A percentile compares a stretch with the other conserved stretches of the same genome.
These are phyloP conservation scores for Fusarium sp. DNA, from an alignment of 2,329 filamentous ascomycete species.

Conservation along the genomic window DNA sequence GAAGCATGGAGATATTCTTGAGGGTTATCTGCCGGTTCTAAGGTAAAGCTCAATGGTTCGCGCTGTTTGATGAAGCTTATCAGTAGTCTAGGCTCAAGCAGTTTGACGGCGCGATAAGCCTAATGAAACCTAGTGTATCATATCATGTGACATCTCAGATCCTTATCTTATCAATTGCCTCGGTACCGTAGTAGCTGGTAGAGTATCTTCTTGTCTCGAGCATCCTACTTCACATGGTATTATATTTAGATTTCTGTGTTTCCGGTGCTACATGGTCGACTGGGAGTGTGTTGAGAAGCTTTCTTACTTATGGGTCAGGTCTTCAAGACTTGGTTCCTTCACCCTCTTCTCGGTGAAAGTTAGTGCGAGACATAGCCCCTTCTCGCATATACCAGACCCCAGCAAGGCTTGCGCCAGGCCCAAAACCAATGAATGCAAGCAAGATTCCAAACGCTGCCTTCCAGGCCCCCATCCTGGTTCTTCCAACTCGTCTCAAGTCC, in stretches of 20 bases:
- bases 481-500: not conserved
- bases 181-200: too few relatives aligned
- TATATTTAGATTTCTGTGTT: too few relatives aligned
- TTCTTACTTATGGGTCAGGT: too few relatives aligned
- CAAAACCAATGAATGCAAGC: not conserved
- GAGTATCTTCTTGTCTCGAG: too few relatives aligned
- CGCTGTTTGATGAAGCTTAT: not conserved
- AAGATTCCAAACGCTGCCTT: not conserved
- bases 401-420: not conserved
- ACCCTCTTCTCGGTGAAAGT: not conserved
- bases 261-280: fast-evolving
- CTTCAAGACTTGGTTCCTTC: not conserved
- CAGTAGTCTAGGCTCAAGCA: not conserved
- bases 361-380: not conserved
- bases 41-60: not conserved
- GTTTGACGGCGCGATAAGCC: too few relatives aligned
- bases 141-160: too few relatives aligned
- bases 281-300: too few relatives aligned
- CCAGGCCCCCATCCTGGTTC: not conserved
- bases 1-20: not conserved
- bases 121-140: too few relatives aligned
- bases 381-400: not conserved
- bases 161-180: too few relatives aligned
- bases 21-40: not conserved
- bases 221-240: too few relatives aligned